phyloP scores from a whole-genome alignment of 306 rosid species.

The Clitoria ternatea region DNA sequence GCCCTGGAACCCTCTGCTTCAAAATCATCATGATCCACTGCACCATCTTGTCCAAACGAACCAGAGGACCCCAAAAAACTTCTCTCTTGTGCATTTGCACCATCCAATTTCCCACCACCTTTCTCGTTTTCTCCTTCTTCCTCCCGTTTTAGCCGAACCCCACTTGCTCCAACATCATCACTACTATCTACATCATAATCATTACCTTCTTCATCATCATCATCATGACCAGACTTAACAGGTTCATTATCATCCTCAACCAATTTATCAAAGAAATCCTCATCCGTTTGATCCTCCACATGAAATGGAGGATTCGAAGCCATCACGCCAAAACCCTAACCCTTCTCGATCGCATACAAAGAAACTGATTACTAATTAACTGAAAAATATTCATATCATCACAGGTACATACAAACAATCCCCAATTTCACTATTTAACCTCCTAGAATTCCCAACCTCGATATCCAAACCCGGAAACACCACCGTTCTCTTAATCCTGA shows the following conservation, averaged over 20 bases:
- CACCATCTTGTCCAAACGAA: slow-evolving; percentile 22
- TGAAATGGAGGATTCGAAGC: slow-evolving; percentile 85
- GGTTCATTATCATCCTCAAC: slow-evolving; percentile 61
- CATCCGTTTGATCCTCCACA: slow-evolving; percentile 93
- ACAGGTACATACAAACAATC: not conserved
- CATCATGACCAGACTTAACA: not conserved
- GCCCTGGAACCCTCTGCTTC: slow-evolving; percentile 31
- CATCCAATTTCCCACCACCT: slow-evolving; percentile 25
- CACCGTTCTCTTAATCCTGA: slow-evolving; percentile 20
- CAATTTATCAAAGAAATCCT: slow-evolving; percentile 84
- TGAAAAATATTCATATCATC: not conserved
- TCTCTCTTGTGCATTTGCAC: slow-evolving; percentile 28
- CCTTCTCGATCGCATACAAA: slow-evolving; percentile 21
- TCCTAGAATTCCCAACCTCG: slow-evolving; percentile 13
- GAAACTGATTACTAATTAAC: slow-evolving; percentile 12
- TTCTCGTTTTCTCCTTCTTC: not conserved
- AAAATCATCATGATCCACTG: slow-evolving; percentile 10
- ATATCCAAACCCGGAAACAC: slow-evolving; percentile 40
- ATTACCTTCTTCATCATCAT: slow-evolving; percentile 42
- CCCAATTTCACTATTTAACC: slow-evolving; percentile 10
- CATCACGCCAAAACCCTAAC: slow-evolving; percentile 47
- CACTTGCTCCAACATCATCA: slow-evolving; percentile 28
- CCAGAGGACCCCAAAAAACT: slow-evolving; percentile 28
- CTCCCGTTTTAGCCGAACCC: slow-evolving; percentile 21
- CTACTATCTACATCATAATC: slow-evolving; percentile 39